Evolutionary conservation across 2,329 filamentous ascomycete genomes (phyloP).

Genomic region (Alternaria sp.): DNA sequence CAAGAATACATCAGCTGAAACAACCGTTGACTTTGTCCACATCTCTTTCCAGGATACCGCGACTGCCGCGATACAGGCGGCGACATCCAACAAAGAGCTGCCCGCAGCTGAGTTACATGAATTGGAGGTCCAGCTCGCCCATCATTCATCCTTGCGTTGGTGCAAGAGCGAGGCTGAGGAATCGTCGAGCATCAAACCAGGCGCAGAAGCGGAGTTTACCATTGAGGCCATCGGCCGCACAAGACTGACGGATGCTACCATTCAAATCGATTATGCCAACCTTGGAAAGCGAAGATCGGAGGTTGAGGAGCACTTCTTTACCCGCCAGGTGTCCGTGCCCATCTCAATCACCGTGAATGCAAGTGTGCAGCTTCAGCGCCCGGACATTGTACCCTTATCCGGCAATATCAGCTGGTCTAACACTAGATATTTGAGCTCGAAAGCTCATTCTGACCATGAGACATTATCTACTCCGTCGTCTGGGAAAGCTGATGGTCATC

Average conservation of each 20-base stretch:
- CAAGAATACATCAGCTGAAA: constrained; percentile 74
- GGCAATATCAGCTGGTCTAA: constrained; percentile 72
- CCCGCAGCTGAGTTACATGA: constrained; percentile 83
- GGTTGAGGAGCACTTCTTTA: constrained; percentile 78
- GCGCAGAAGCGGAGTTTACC: constrained; percentile 73
- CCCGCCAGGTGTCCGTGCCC: constrained; percentile 80
- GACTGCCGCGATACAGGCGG: constrained; percentile 76
- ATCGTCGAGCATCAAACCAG: constrained; percentile 68
- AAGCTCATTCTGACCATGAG: not conserved
- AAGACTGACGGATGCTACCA: constrained; percentile 77
- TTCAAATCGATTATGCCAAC: constrained; percentile 87
- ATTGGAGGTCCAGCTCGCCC: constrained; percentile 79
- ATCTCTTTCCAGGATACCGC: constrained; percentile 93
- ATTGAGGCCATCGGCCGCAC: constrained; percentile 88
- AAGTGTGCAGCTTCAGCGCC: constrained; percentile 80
- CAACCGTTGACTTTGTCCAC: constrained; percentile 81
- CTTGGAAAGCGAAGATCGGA: constrained; percentile 75
- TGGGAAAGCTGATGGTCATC: constrained; percentile 50
- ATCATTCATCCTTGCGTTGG: constrained; percentile 68
- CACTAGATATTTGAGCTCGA: not conserved
- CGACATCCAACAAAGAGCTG: constrained; percentile 78
- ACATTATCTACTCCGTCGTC: not conserved
- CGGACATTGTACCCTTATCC: constrained; percentile 79
- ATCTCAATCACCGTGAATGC: constrained; percentile 91
- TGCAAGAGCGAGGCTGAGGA: constrained; percentile 59